Conservation (phyloP, 1,139 yeast species). For the Nematodospora anomalae region DNA sequence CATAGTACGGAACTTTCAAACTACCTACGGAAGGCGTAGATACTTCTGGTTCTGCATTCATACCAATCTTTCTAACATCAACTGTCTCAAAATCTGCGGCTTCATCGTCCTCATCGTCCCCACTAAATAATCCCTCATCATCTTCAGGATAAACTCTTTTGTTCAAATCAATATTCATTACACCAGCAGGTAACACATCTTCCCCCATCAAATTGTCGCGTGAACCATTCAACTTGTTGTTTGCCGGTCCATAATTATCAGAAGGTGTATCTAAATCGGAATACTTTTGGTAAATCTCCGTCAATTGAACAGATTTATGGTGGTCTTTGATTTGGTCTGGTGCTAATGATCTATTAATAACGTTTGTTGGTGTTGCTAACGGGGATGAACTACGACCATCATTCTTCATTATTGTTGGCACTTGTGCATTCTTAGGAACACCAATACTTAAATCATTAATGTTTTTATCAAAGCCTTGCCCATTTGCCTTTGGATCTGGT, state of each 20-base stretch:
- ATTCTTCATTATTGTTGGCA: slow-evolving; percentile 5
- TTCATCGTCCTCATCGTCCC: slow-evolving; percentile 29
- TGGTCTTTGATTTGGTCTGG: slow-evolving; percentile 8
- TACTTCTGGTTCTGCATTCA: slow-evolving; percentile 11
- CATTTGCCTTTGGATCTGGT: slow-evolving; percentile 4
- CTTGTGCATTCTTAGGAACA: slow-evolving; percentile 3
- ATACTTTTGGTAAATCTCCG: slow-evolving; percentile 48
- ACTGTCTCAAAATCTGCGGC: slow-evolving; percentile 23
- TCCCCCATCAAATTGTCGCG: slow-evolving; percentile 34
- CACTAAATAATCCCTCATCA: slow-evolving; percentile 42
- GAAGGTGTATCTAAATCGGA: slow-evolving; percentile 44
- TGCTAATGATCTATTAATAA: neutral
- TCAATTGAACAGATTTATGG: slow-evolving; percentile 42
- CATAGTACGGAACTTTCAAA: slow-evolving; percentile 28
- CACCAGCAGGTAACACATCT: slow-evolving; percentile 34
- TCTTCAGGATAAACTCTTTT: slow-evolving; percentile 39
- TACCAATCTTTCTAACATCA: slow-evolving; percentile 31
- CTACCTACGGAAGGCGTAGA: slow-evolving; percentile 10
- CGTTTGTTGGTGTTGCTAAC: neutral
- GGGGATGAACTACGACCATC: slow-evolving; percentile 2
- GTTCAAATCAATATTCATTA: slow-evolving; percentile 29
- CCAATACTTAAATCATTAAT: slow-evolving; percentile 13
- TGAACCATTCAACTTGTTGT: slow-evolving; percentile 37
- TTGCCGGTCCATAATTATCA: slow-evolving; percentile 38
- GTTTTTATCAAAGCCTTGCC: slow-evolving; percentile 14